phyloP scores from a whole-genome alignment of 2,329 filamentous ascomycete species.

The Ophiocordyceps camponoti-saundersi region DNA sequence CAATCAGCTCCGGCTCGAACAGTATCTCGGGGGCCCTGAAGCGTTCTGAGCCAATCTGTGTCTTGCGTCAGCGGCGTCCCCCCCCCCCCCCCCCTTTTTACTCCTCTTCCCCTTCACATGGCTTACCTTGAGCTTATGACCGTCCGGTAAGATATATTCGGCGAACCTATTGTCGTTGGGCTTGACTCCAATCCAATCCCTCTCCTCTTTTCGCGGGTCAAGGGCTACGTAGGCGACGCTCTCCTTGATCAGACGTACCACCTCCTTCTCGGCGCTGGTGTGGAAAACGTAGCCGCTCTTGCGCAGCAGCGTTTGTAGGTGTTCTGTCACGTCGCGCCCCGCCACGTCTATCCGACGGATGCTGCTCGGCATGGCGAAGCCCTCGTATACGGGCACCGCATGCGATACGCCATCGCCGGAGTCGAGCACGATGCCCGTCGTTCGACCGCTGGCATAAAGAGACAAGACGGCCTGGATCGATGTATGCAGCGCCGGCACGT shows the following conservation, averaged over 20 bases:
- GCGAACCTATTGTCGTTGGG: constrained; percentile 60
- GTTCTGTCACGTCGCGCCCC: constrained; percentile 87
- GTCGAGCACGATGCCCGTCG: constrained; percentile 90
- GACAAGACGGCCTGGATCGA: constrained; percentile 95
- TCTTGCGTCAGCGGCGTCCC: background rate
- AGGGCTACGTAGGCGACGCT: constrained; percentile 79
- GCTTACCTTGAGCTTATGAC: constrained; percentile 72
- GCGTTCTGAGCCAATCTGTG: constrained; percentile 72
- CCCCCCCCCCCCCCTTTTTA: too few relatives aligned
- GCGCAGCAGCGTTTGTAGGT: constrained; percentile 76
- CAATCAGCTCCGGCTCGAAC: constrained; percentile 93
- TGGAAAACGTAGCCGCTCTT: constrained; percentile 93
- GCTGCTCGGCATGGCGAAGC: constrained; percentile 89
- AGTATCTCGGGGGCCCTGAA: constrained; percentile 95
- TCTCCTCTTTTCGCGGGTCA: constrained; percentile 87
- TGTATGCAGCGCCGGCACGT: constrained; percentile 88
- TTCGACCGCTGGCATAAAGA: constrained; percentile 87
- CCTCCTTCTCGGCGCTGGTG: constrained; percentile 96
- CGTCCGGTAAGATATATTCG: constrained; percentile 84
- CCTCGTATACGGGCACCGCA: constrained; percentile 93
- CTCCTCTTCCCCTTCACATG: too few relatives aligned
- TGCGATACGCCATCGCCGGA: constrained; percentile 93
- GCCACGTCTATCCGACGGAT: constrained; percentile 94
- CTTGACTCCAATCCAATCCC: constrained; percentile 78
- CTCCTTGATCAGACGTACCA: constrained; percentile 96